phyloP scores from a whole-genome alignment of 139 green algal species.

The Tetradesmus lagerheimii region DNA sequence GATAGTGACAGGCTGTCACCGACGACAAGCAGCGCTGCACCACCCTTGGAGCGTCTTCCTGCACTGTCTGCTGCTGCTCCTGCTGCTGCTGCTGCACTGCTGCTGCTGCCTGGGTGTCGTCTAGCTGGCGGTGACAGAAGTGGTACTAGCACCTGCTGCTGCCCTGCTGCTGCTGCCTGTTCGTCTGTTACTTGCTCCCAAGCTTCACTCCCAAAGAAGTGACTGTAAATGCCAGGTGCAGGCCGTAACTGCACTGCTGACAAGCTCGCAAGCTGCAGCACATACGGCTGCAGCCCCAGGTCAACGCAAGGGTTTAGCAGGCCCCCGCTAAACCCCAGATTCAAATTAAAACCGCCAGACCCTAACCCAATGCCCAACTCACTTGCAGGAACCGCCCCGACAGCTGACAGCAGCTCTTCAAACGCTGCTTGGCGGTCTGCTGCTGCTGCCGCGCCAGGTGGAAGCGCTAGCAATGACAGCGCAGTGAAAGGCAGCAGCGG shows the following conservation, averaged over 20 bases:
- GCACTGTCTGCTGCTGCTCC: neutral
- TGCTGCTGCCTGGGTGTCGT: neutral
- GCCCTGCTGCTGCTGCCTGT: constrained; percentile 17
- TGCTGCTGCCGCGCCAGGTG: constrained; percentile 15
- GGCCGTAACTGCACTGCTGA: constrained; percentile 34
- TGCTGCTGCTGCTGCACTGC: neutral
- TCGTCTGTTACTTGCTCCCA: neutral
- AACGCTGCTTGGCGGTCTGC: constrained; percentile 20
- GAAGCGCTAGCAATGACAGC: constrained; percentile 11
- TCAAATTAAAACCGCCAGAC: no score
- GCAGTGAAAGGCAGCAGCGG: constrained; percentile 34
- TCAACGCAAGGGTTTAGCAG: neutral
- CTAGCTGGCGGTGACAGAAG: constrained; percentile 11
- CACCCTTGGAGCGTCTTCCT: neutral
- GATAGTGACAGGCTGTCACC: constrained; percentile 57
- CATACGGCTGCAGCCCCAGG: constrained; percentile 3
- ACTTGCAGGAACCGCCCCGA: neutral
- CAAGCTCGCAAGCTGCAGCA: constrained; percentile 17
- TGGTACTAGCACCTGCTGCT: constrained; percentile 11
- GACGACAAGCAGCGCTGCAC: constrained; percentile 47
- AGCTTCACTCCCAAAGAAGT: constrained; percentile 56
- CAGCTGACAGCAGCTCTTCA: constrained; percentile 9
- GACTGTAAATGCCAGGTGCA: constrained; percentile 40
- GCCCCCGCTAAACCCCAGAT: no score
- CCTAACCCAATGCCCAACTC: neutral